phyloP scores from a whole-genome alignment of 148 eudicot species.

The Nyssa sinensis region DNA sequence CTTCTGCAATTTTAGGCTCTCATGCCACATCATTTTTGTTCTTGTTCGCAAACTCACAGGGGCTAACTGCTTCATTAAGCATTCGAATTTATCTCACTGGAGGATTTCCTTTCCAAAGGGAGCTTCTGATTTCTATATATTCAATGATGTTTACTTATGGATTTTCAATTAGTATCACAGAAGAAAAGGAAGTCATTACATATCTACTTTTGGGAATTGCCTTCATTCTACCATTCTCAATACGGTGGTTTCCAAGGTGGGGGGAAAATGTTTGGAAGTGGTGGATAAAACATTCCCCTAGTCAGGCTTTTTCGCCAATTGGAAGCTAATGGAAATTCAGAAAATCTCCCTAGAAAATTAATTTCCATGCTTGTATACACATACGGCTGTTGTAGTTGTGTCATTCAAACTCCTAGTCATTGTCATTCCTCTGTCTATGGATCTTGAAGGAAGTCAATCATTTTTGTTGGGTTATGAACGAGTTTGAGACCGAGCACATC shows the following conservation, averaged over 20 bases:
- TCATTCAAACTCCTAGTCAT: no score
- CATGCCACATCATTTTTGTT: not conserved
- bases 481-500: no score
- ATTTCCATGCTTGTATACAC: no score
- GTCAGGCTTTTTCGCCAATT: no score
- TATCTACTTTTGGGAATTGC: not conserved
- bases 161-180: not conserved
- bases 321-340: not conserved
- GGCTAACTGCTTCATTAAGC: not conserved
- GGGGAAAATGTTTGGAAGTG: not conserved
- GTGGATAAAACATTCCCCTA: not conserved
- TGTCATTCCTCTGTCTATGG: no score
- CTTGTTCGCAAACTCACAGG: not conserved
- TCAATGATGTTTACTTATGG: conserved; percentile 1
- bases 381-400: no score
- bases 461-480: no score
- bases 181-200: not conserved
- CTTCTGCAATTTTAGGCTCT: not conserved
- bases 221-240: not conserved
- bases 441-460: no score
- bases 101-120: conserved; percentile 4
- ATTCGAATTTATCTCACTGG: conserved; percentile 1
- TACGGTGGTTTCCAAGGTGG: not conserved
- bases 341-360: no score
- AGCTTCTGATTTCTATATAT: not conserved